Evolutionary conservation across 805 yeast genomes (phyloP).

Genomic region (Teunomyces lycoperdinae): DNA sequence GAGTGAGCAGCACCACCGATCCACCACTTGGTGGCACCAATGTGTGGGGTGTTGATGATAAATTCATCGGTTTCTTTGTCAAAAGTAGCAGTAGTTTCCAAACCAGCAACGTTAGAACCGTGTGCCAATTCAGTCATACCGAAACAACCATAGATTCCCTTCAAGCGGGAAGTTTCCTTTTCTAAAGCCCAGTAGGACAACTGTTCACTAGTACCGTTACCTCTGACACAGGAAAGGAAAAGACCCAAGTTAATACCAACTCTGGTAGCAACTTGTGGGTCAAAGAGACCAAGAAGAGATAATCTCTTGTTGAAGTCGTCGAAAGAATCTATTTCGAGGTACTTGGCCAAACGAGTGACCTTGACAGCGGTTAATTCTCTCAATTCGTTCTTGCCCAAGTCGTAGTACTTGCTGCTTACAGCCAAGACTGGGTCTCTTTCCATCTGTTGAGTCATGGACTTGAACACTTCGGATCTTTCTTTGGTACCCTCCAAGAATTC

Average conservation of each 20-base stretch:
- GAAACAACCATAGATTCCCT: constrained; percentile 60
- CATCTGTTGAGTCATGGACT: constrained; percentile 52
- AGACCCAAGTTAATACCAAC: constrained; percentile 86
- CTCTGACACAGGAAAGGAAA: constrained; percentile 76
- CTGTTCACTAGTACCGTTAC: constrained; percentile 86
- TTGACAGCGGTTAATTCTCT: constrained; percentile 59
- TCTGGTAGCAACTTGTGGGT: constrained; percentile 79
- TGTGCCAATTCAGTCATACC: constrained; percentile 67
- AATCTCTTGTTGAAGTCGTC: constrained; percentile 57
- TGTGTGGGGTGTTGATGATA: constrained; percentile 78
- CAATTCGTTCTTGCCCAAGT: constrained; percentile 52
- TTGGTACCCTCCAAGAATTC: constrained; percentile 55
- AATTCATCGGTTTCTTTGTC: constrained; percentile 65
- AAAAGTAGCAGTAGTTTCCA: constrained; percentile 69
- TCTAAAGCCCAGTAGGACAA: constrained; percentile 76
- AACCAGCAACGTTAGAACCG: constrained; percentile 64
- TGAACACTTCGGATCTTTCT: constrained; percentile 46
- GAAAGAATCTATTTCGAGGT: constrained; percentile 50
- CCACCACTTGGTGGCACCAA: constrained; percentile 98
- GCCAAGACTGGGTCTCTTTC: constrained; percentile 66
- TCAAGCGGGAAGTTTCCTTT: constrained; percentile 58
- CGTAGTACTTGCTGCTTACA: constrained; percentile 55
- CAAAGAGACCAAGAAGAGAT: constrained; percentile 59
- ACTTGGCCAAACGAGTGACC: constrained; percentile 58
- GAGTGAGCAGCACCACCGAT: constrained; percentile 97